phyloP scores from a whole-genome alignment of 129 eudicot species.

The Tagetes erecta region DNA sequence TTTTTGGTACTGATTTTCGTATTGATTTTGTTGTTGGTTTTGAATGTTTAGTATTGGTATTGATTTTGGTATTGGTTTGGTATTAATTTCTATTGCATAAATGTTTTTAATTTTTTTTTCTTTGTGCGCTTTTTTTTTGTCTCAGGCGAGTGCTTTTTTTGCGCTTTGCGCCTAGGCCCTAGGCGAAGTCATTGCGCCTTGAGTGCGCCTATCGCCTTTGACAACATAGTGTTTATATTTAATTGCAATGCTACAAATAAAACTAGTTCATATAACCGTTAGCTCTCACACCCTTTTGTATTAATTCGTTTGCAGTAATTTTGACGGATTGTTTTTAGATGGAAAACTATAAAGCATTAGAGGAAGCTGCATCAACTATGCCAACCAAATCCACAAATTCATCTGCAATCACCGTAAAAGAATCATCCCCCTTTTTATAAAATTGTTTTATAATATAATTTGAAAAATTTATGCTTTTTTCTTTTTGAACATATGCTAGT shows the following conservation, averaged over 20 bases:
- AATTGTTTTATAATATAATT: not conserved
- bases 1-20: too few relatives aligned
- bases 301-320: conserved; percentile 17
- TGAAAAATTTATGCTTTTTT: not conserved
- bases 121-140: too few relatives aligned
- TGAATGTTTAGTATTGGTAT: too few relatives aligned
- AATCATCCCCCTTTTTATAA: not conserved
- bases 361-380: conserved; percentile 40
- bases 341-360: conserved; percentile 45
- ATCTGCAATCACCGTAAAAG: conserved; percentile 29
- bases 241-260: not conserved
- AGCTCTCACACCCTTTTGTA: not conserved
- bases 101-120: too few relatives aligned
- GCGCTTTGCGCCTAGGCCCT: too few relatives aligned
- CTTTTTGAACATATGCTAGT: conserved; percentile 23
- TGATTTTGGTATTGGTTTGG: too few relatives aligned
- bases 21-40: too few relatives aligned
- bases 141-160: too few relatives aligned
- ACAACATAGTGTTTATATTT: not conserved
- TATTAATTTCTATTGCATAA: too few relatives aligned
- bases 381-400: conserved; percentile 49
- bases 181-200: too few relatives aligned
- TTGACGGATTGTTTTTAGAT: conserved; percentile 25
- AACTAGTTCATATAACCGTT: not conserved
- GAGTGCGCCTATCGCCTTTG: too few relatives aligned